Evolutionary conservation across 169 alveolate species (phyloP), one percentile per base, ranked within the genome.

Genomic region (Plasmodium adleri): DNA sequence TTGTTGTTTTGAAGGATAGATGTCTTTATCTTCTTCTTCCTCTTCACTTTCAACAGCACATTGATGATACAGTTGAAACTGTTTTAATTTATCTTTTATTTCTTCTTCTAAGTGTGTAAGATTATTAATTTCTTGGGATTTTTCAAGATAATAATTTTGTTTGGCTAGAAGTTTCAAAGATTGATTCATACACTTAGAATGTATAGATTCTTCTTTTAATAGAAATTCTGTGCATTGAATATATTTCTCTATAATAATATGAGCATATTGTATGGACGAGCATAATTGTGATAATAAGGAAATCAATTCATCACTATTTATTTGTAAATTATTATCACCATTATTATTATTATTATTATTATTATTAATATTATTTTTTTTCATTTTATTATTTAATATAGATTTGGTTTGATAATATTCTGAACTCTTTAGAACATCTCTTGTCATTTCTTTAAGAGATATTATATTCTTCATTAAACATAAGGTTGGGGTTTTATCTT

Each of bases 391-490:
- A 58, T 91, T 90, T 59, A 90, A 56, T 45, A 93, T 50, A 39
- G 88, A 91, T 39, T 91, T 90, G 8, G 94, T 62, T 39, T 87
- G 68, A 63, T 72, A 39, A 24, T 54, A 80, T 43, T 92, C 92
- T 22, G 94, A 75, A 71, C 88, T 91, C 43, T 88, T 91, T 12
- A 94, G 28, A 5, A 94, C 62, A 60, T 92, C 93, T 24, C 75
- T 72, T 10, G 95, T 88, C 20, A 92, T 92, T 62, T 92, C 93
- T 26, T 91, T 93, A 52, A 94, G 88, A 28, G 93, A 80, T 26
- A 83, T 88, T 10, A 93, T 64, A 67, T 94, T 94, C 60, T 90
- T 93, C 86, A 92, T 76, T n/a, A 94, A 83, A 88, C 94, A 94
- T n/a, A 92, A 74, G 10, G 94, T 68, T 17, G 96, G 88, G 2